Conservation (phyloP, 306 rosid genomes). For the Cicer bijugum region DNA sequence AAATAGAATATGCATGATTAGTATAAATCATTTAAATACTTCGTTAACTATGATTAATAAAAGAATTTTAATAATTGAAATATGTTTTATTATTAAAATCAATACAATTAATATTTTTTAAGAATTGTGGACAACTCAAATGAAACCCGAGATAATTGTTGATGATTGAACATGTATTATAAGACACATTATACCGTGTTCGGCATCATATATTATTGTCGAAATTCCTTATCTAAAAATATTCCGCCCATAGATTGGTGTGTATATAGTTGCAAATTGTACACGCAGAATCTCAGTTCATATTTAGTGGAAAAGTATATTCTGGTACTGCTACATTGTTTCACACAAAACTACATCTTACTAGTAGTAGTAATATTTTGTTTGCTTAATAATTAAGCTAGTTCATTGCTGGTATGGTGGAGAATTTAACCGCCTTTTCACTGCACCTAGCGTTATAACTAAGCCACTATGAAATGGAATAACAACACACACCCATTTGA, state of each 20-base stretch:
- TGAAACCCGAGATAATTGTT: too few relatives aligned
- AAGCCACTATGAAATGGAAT: conserved; percentile 29
- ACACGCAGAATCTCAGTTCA: not conserved
- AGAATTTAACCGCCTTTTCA: conserved; percentile 39
- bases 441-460: conserved; percentile 46
- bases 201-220: too few relatives aligned
- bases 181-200: too few relatives aligned
- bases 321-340: not conserved
- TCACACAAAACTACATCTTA: not conserved
- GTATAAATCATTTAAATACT: too few relatives aligned
- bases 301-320: not conserved
- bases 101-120: too few relatives aligned
- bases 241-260: not conserved
- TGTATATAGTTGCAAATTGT: not conserved
- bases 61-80: too few relatives aligned
- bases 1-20: too few relatives aligned
- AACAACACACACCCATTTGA: not conserved
- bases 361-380: not conserved
- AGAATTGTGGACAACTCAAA: too few relatives aligned
- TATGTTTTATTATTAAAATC: too few relatives aligned
- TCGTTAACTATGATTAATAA: too few relatives aligned
- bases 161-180: too few relatives aligned
- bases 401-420: not conserved
- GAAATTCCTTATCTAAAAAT: too few relatives aligned
- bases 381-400: conserved; percentile 46